A percentile compares a stretch with the other conserved stretches of the same genome.
phyloP scores from a whole-genome alignment of 169 alveolate species.

The Pseudocohnilembus persalinus region DNA sequence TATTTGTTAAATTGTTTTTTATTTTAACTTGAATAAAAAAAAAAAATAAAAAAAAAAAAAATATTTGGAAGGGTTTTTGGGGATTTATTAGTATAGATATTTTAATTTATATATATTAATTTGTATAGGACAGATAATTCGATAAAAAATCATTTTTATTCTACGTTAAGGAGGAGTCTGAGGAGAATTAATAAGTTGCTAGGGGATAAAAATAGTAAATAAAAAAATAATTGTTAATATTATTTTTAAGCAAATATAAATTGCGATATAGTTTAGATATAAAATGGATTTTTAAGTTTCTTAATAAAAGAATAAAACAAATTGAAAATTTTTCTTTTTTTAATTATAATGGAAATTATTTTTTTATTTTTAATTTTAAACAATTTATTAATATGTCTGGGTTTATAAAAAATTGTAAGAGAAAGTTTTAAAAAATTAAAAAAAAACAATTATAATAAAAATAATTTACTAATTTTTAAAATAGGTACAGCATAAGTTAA shows the following conservation, averaged over 20 bases:
- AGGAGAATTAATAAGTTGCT: conserved; percentile 41
- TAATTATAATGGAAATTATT: not conserved
- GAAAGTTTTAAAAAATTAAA: too few relatives aligned
- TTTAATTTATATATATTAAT: not conserved
- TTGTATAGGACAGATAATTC: conserved; percentile 82
- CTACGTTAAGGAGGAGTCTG: conserved; percentile 63
- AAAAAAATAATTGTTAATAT: not conserved
- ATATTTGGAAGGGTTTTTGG: too few relatives aligned
- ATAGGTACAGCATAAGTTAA: conserved; percentile 47
- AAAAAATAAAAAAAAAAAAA: too few relatives aligned
- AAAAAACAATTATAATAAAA: too few relatives aligned
- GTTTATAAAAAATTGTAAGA: too few relatives aligned
- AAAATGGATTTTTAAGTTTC: too few relatives aligned
- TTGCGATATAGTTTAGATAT: not conserved
- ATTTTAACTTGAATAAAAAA: too few relatives aligned
- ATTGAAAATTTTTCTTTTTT: not conserved
- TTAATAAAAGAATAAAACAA: not conserved
- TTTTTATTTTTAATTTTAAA: not conserved
- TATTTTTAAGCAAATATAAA: not conserved
- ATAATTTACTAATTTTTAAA: conserved; percentile 5
- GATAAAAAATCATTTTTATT: conserved; percentile 84
- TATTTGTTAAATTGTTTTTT: too few relatives aligned
- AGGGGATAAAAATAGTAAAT: conserved; percentile 49
- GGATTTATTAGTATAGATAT: too few relatives aligned
- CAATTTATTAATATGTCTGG: too few relatives aligned